These are phyloP conservation scores for Mycena maculata DNA, from an alignment of 768 basidiomycete genomes.

Conservation along the genomic window DNA sequence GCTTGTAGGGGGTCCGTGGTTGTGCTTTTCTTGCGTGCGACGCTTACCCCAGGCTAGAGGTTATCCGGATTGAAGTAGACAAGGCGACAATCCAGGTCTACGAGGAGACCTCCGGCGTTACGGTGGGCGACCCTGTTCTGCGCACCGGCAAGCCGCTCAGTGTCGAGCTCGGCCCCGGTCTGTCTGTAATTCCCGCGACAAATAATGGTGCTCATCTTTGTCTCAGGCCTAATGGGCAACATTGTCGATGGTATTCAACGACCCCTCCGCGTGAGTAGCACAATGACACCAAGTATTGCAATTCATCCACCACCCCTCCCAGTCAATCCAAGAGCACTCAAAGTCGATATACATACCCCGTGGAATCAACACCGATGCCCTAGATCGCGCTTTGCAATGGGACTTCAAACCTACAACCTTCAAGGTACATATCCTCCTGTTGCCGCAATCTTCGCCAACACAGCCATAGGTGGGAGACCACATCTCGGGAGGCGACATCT, in stretches of 20 bases:
- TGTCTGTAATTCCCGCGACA: slow-evolving; percentile 34
- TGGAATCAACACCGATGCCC: slow-evolving; percentile 96
- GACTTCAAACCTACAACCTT: slow-evolving; percentile 90
- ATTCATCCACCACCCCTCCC: slow-evolving; percentile 31
- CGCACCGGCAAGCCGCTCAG: slow-evolving; percentile 97
- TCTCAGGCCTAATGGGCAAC: slow-evolving; percentile 95
- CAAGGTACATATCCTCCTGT: slow-evolving; percentile 62
- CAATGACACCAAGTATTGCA: slow-evolving; percentile 7
- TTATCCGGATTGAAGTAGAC: slow-evolving; percentile 98
- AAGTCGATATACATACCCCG: slow-evolving; percentile 99
- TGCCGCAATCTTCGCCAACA: slow-evolving; percentile 23
- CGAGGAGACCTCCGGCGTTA: slow-evolving; percentile 99
- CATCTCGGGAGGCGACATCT: slow-evolving; percentile 96
- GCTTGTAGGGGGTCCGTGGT: slow-evolving; percentile 87
- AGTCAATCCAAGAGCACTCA: slow-evolving; percentile 95
- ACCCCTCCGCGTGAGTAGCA: slow-evolving; percentile 79
- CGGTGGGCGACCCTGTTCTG: slow-evolving; percentile 97
- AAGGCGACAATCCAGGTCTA: slow-evolving; percentile 99
- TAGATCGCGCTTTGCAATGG: slow-evolving; percentile 91
- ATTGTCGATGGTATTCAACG: slow-evolving; percentile 98
- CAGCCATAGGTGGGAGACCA: slow-evolving; percentile 88
- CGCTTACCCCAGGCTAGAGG: slow-evolving; percentile 69
- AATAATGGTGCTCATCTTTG: not conserved
- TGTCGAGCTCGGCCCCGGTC: slow-evolving; percentile 97
- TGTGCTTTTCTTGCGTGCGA: not conserved